Percentiles rank a stretch among this genome's conserved stretches.
Conservation (phyloP, 345 rosid genomes). For the Zanthoxylum bungeanum region DNA sequence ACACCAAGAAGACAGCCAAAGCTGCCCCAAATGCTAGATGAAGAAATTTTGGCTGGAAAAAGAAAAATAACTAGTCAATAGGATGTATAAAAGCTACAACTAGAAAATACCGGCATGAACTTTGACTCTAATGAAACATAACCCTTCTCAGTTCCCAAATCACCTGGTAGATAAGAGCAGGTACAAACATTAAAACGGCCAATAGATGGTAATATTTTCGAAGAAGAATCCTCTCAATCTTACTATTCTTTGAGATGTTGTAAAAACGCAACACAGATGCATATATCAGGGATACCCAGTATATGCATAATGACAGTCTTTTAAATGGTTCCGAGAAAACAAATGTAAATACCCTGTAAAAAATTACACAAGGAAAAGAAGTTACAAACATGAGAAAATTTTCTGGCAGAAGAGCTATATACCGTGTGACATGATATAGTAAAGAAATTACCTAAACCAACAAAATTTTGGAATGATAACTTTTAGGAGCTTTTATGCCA, state of each 20-base stretch:
- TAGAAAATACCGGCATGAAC: not conserved
- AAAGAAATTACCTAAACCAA: not conserved
- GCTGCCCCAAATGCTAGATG: conserved; percentile 97
- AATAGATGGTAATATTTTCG: conserved; percentile 92
- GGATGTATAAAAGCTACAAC: not conserved
- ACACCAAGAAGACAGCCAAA: conserved; percentile 65
- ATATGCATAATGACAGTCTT: conserved; percentile 73
- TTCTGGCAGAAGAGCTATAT: not conserved
- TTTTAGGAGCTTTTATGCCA: not conserved
- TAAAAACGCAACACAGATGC: conserved; percentile 73
- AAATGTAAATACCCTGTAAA: conserved; percentile 69
- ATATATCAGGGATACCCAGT: conserved; percentile 68
- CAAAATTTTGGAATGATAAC: not conserved
- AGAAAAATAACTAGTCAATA: conserved; percentile 13
- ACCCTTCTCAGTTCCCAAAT: conserved; percentile 16
- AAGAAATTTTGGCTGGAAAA: conserved; percentile 90
- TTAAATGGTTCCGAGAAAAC: conserved; percentile 73
- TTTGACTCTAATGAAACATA: not conserved
- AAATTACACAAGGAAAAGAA: not conserved
- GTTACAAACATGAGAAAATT: conserved; percentile 17
- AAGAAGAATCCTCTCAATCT: conserved; percentile 92
- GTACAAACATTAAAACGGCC: conserved; percentile 96
- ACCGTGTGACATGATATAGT: not conserved
- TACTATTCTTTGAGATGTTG: conserved; percentile 81
- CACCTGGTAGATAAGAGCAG: conserved; percentile 95